Percentiles rank a stretch among this genome's conserved stretches.
These are phyloP conservation scores for Tubosaeta sp. DNA, from an alignment of 768 basidiomycete species.

Conservation along the genomic window DNA sequence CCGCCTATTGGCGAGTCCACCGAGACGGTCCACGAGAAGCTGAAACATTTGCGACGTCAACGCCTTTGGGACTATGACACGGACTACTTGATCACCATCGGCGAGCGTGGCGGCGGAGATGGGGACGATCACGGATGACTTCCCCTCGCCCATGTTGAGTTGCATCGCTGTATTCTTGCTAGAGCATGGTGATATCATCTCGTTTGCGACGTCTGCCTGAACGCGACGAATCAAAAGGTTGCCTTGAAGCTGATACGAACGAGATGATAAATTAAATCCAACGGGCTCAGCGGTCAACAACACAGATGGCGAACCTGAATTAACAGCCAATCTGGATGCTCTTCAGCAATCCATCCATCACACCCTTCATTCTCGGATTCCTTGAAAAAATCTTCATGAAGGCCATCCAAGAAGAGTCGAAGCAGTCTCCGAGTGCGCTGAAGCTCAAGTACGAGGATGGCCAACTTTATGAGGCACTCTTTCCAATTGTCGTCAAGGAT, in stretches of 20 bases:
- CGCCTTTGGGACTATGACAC: slow-evolving; percentile 33
- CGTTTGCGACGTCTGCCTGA: slow-evolving; percentile 25
- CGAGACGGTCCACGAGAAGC: slow-evolving; percentile 28
- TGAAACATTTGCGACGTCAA: slow-evolving; percentile 30
- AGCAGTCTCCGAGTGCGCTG: slow-evolving; percentile 36
- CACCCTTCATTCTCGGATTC: slow-evolving; percentile 18
- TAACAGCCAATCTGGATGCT: slow-evolving; percentile 19
- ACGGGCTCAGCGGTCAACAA: neutral
- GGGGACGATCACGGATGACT: slow-evolving; percentile 39
- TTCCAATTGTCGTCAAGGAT: slow-evolving; percentile 25
- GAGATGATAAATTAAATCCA: neutral
- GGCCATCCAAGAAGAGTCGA: slow-evolving; percentile 7
- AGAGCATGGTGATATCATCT: slow-evolving; percentile 31
- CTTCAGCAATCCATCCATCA: slow-evolving; percentile 13
- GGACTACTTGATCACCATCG: slow-evolving; percentile 24
- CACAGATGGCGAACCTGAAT: slow-evolving; percentile 11
- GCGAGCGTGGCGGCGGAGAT: slow-evolving; percentile 25
- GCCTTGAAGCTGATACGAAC: slow-evolving; percentile 25
- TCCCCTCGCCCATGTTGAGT: slow-evolving; percentile 56
- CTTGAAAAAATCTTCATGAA: slow-evolving; percentile 12
- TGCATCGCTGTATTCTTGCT: slow-evolving; percentile 38
- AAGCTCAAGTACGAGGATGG: slow-evolving; percentile 23
- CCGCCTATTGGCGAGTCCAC: slow-evolving; percentile 32
- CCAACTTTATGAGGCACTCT: slow-evolving; percentile 26
- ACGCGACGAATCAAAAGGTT: slow-evolving; percentile 25